A percentile compares a stretch with the other conserved stretches of the same genome.
phyloP scores from a whole-genome alignment of 2,329 filamentous ascomycete species.

The Colletotrichum tropicale region DNA sequence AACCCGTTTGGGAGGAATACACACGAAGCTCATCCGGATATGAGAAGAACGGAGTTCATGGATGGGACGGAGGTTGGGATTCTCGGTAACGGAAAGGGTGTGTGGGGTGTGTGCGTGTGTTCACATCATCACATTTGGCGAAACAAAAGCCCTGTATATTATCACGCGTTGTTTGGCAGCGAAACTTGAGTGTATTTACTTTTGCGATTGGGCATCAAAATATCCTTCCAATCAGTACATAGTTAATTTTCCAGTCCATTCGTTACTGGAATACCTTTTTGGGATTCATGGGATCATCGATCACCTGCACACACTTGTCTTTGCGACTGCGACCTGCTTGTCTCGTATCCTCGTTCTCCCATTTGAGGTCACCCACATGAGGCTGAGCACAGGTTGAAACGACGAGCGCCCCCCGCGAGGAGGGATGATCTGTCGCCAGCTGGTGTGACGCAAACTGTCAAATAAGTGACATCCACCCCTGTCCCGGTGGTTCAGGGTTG shows the following conservation, averaged over 20 bases:
- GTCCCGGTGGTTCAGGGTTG: background rate
- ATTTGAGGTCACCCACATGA: background rate
- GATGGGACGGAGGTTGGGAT: background rate
- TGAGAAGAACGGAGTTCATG: background rate
- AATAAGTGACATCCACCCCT: background rate
- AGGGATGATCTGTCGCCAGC: background rate
- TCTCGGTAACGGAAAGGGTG: background rate
- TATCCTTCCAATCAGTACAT: slow-evolving; percentile 2
- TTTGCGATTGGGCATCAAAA: background rate
- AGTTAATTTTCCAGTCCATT: background rate
- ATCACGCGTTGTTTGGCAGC: slow-evolving; percentile 2
- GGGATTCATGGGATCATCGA: background rate
- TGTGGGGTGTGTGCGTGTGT: background rate
- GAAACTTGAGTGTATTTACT: background rate
- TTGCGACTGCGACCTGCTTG: fast-evolving
- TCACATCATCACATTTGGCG: background rate
- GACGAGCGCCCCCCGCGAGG: background rate
- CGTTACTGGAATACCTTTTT: background rate
- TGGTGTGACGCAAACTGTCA: background rate
- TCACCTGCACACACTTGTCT: background rate
- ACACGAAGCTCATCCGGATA: background rate
- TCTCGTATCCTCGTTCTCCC: background rate
- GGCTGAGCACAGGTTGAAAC: slow-evolving; percentile 13
- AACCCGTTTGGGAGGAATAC: background rate
- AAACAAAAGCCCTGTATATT: slow-evolving; percentile 8